Base-by-base conservation (phyloP, 768 basidiomycete species). In the Boletales sp. region DNA sequence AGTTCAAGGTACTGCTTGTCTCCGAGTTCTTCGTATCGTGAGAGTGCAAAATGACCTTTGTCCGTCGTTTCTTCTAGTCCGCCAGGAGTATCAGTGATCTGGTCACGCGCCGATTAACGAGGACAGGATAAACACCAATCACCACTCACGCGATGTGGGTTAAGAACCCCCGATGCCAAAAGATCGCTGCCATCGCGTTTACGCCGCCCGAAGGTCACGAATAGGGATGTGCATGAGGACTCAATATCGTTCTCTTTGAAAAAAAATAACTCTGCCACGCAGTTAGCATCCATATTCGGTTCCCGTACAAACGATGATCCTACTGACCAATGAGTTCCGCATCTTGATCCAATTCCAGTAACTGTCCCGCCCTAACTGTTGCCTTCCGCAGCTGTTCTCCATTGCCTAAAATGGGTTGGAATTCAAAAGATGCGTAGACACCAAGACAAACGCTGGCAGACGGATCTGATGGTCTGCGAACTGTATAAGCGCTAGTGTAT, bases 401-500 rank as follows among this genome's bases (percentile, higher is more conserved):
- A 13, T 31, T 30, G 18, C 54, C 51, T 6, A 55, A 33, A 8
- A 46, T 46, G 18, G 47, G 51, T 25, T 43, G 43, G 3, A 49
- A 28, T 33, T 53, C 48, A 18, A 43, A 49, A 0, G 51, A 53
- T 12, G 35, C 54, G 28, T 46, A 35, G 12, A 49, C 9, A 8
- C 8, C 17, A 34, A 56, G 21, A 48, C 15, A 19, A 7, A 56
- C n/a, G 3, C 8, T 32, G 13, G 52, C 44, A 19, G 54, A 41
- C 9, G 6, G 21, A 30, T 48, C 51, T 14, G 41, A 49, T 3
- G 52, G 48, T 15, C 55, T 54, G 14, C 9, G 11, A 18, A 6
- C 17, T 17, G 4, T 14, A 17, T 52, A n/a, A 45, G 38, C 5
- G 4, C 8, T 8, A 19, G 12, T 11, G 17, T 3, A 15, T 15